Conservation (phyloP, 176 grass and related monocot species). For the Hyparrhenia diplandra region DNA sequence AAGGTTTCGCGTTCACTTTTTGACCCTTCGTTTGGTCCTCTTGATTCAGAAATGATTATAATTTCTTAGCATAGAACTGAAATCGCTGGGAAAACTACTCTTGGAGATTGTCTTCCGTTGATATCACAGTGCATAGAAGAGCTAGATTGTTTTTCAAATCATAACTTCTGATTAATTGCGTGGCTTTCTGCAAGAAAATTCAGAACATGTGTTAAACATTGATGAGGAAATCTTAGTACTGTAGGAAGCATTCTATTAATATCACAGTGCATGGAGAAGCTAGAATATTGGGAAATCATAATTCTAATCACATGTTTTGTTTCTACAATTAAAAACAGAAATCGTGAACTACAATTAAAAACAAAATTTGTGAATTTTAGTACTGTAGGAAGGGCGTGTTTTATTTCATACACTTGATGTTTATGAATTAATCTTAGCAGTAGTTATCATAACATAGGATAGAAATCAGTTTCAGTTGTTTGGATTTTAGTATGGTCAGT, state of each 20-base stretch:
- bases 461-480: background rate
- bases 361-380: too few species aligned
- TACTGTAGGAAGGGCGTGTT: background rate
- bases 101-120: background rate
- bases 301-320: background rate
- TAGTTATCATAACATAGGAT: background rate
- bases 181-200: background rate
- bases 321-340: background rate
- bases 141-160: background rate
- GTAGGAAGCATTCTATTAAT: background rate
- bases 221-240: background rate
- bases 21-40: background rate
- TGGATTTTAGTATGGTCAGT: conserved; percentile 1
- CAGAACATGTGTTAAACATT: background rate
- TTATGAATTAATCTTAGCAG: background rate
- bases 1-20: background rate
- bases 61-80: background rate
- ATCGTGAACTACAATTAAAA: too few species aligned
- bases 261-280: background rate
- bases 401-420: background rate
- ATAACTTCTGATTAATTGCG: background rate
- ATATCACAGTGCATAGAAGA: background rate
- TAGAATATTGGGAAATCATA: background rate
- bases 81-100: background rate
- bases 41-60: background rate